Percentiles rank a stretch among this genome's conserved stretches.
Conservation (phyloP, 306 rosid species). For the Casuarina cunninghamiana region DNA sequence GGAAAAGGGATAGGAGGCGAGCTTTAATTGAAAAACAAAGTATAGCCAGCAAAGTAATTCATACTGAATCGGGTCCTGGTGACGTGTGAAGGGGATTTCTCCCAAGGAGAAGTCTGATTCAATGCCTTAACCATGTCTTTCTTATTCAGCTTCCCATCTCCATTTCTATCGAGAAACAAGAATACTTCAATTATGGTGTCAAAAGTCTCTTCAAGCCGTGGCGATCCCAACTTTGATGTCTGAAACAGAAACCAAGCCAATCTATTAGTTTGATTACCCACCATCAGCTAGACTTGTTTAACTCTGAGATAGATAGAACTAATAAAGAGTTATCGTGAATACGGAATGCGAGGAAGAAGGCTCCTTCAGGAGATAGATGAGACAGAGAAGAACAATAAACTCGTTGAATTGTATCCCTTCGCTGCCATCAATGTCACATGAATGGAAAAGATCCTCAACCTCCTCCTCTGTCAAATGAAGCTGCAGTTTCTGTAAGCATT, state of each 20-base stretch:
- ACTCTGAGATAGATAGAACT: slow-evolving; percentile 15
- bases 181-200: slow-evolving; percentile 67
- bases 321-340: slow-evolving; percentile 24
- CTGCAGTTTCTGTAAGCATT: slow-evolving; percentile 62
- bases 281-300: slow-evolving; percentile 15
- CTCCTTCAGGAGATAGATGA: slow-evolving; percentile 70
- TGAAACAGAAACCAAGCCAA: slow-evolving; percentile 35
- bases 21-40: background rate
- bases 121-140: slow-evolving; percentile 70
- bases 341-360: slow-evolving; percentile 49
- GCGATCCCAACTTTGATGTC: slow-evolving; percentile 54
- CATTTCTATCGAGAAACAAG: slow-evolving; percentile 72
- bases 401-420: slow-evolving; percentile 83
- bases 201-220: slow-evolving; percentile 66
- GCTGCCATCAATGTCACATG: slow-evolving; percentile 83
- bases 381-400: slow-evolving; percentile 87
- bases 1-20: background rate
- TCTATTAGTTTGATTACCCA: slow-evolving; percentile 7
- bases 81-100: slow-evolving; percentile 77
- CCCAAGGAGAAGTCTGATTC: slow-evolving; percentile 61
- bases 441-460: slow-evolving; percentile 65
- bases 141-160: slow-evolving; percentile 75
- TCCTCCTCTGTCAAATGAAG: slow-evolving; percentile 62
- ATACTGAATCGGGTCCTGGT: slow-evolving; percentile 62
- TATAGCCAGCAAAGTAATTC: slow-evolving; percentile 29